A percentile compares a stretch with the other conserved stretches of the same genome.
Evolutionary conservation across 768 basidiomycete species (phyloP).

Genomic region (Chalciporus piperatus): DNA sequence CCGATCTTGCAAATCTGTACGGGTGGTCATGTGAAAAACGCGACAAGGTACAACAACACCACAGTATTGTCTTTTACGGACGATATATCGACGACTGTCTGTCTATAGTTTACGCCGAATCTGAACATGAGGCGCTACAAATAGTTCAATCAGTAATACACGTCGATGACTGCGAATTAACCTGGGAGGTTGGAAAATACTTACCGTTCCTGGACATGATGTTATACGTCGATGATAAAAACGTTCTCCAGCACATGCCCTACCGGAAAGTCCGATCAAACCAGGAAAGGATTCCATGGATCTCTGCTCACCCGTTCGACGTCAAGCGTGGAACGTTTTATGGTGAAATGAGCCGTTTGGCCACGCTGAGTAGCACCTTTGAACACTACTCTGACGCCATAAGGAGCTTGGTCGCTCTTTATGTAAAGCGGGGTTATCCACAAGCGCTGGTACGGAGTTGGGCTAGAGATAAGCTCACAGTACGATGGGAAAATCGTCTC

Average conservation of each 20-base stretch:
- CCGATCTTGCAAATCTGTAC: slow-evolving; percentile 14
- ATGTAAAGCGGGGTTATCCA: too few species aligned
- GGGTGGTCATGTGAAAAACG: neutral
- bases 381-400: neutral
- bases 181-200: neutral
- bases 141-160: neutral
- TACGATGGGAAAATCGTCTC: too few species aligned
- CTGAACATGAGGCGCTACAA: neutral
- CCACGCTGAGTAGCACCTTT: neutral
- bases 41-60: neutral
- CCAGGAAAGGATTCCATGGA: slow-evolving; percentile 8
- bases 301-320: neutral
- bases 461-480: too few species aligned
- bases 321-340: slow-evolving; percentile 9
- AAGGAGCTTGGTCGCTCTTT: too few species aligned
- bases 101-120: neutral
- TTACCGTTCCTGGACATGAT: slow-evolving; percentile 3
- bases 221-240: neutral
- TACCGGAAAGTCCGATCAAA: neutral
- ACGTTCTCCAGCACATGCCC: neutral
- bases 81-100: slow-evolving; percentile 9
- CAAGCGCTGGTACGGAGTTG: too few species aligned
- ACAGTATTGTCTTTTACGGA: neutral
- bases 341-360: neutral
- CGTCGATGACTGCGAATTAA: slow-evolving; percentile 1